Evolutionary conservation across 2,329 filamentous ascomycete genomes (phyloP), one percentile per base, ranked within the genome.

Genomic region (Penicillium verrucosum): DNA sequence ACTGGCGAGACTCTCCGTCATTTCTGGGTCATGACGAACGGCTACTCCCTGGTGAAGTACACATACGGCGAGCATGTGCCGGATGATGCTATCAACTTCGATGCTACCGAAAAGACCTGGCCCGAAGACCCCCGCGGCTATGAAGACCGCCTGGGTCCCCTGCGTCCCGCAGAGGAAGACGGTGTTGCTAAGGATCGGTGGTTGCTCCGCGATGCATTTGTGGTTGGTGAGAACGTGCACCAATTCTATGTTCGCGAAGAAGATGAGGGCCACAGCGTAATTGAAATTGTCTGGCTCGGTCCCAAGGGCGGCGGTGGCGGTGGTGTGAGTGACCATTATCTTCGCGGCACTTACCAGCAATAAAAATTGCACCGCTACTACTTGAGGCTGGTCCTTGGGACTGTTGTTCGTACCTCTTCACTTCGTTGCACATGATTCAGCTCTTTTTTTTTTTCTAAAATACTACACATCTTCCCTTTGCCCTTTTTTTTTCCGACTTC

Each of bases 11-110:
- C 68, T 5, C 62, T 65, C 50, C 72, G 73, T 47, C 70, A 67
- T 23, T 77, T 77, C 68, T 77, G 74, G 74, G 71, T 78, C 12
- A 57, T 78, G 57, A 78, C 75, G 55, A 77, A 77, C 54, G 75
- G 75, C 23, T 76, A 77, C 59, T 77, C 75, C 2, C 62, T 78
- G 32, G 71, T 77, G 43, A 73, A 74, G 58, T 77, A 78, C 56
- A 76, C 73, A 1, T 71, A 76, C 42, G 69, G 70, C 27, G 66
- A 70, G 50, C 64, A 65, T 42, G 68, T 70, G 5, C 67, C 72
- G 1, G 70, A 75, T 48, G 69, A 75, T 62, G 70, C 68, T n/a
- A 74, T 77, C 56, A 70, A 76, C 62, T 77, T 77, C 27, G 73
- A 77, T 56, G 67, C 71, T 25, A 66, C 69, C n/a, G 75, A 77